Base-by-base conservation (phyloP, 202 grass and related monocot genomes). In the Hordeum pubiflorum region DNA sequence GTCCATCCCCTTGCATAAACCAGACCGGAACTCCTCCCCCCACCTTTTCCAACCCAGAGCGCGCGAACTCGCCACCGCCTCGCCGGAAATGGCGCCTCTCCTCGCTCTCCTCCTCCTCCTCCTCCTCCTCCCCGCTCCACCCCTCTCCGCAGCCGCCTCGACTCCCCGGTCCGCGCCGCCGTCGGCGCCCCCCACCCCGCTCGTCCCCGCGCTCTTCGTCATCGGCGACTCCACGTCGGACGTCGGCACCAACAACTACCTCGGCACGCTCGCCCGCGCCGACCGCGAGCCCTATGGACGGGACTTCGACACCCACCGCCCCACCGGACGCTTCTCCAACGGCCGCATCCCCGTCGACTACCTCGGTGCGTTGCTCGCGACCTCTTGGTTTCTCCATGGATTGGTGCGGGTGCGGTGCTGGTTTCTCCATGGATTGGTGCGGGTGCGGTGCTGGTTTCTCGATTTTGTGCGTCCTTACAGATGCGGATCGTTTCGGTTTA, bases 201-300 rank as follows among this genome's bases (percentile, higher is more conserved):
- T 91, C 57, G 90, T 80, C 56, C 88, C 88, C 18, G 93, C 90
- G 67, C 74, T 92, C 54, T 96, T 96, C 86, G 86, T 96, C 34
- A 79, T 96, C 69, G 88, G 93, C 77, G 90, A 96, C 41, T 96
- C 93, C 41, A 96, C 93, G 18, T 86, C 89, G 33, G 93, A 97
- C 83, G 88, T 74, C 22, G 89, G 92, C 83, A 97, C 90, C 81
- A 97, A 93, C 93, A 97, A 97, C 78, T 86, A 92, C 86, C 93
- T 93, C 64, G 81, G 86, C 20, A 97, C 88, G 6, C 78, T 93
- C 10, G 90, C 90, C 79, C 88, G 90, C 70, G 90, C 90, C 58
- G 90, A 91, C 61, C 86, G 77, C 17, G 81, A 83, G 69, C 93
- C 88, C 10, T 91, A 93, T 27, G 90, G 90, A n/a, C 88, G 90